A percentile compares a stretch with the other conserved stretches of the same genome.
Conservation (phyloP, 2,329 filamentous ascomycete species). For the Cladorrhinum sp. region DNA sequence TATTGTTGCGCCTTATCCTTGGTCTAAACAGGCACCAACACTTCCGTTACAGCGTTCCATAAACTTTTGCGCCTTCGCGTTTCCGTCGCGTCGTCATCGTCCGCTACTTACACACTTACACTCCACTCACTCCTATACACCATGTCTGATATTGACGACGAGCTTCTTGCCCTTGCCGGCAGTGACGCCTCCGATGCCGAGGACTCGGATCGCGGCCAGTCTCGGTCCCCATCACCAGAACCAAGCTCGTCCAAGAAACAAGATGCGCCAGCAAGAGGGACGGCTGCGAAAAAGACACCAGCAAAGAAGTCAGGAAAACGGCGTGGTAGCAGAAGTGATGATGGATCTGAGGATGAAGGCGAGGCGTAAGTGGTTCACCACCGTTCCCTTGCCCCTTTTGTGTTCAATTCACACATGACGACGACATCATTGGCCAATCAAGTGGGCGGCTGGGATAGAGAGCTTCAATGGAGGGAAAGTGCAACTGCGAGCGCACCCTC, state of each 20-base stretch:
- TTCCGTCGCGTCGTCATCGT: background rate
- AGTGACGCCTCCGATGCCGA: conserved; percentile 64
- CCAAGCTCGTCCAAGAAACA: conserved; percentile 35
- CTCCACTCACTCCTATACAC: conserved; percentile 27
- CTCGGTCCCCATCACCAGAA: conserved; percentile 44
- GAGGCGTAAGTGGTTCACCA: conserved; percentile 88
- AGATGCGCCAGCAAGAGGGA: conserved; percentile 36
- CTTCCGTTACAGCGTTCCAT: background rate
- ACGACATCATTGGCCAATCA: background rate
- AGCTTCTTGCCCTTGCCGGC: conserved; percentile 88
- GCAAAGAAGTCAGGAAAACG: conserved; percentile 46
- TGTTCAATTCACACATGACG: background rate
- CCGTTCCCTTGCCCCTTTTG: no score
- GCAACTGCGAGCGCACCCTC: background rate
- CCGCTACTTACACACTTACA: background rate
- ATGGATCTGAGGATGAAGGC: conserved; percentile 71
- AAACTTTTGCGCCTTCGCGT: background rate
- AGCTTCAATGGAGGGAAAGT: background rate
- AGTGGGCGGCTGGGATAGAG: background rate
- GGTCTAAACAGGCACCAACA: background rate
- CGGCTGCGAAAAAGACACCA: conserved; percentile 33
- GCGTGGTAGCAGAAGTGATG: conserved; percentile 43
- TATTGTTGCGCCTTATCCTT: background rate
- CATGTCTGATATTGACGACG: conserved; percentile 91
- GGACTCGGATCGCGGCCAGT: conserved; percentile 54